These are phyloP conservation scores for Ceratobasidium sp. DNA, from an alignment of 1,284 basidiomycete species.

Conservation along the genomic window DNA sequence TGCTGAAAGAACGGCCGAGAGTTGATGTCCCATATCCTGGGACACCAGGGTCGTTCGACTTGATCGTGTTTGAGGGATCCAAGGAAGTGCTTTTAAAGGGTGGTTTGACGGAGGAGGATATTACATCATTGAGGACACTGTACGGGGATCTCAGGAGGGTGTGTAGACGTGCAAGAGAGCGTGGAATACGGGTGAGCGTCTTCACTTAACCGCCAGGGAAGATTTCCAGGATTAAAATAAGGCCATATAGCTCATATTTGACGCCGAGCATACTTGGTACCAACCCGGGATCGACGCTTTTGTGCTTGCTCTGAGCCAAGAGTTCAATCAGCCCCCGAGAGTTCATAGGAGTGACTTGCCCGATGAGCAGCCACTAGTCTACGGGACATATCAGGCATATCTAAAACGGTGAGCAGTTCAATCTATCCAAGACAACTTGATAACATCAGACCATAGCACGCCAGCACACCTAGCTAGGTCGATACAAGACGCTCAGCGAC, in stretches of 20 bases:
- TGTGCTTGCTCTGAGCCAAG: slow-evolving; percentile 75
- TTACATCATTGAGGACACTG: slow-evolving; percentile 68
- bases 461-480: slow-evolving; percentile 73
- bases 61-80: slow-evolving; percentile 57
- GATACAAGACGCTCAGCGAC: slow-evolving; percentile 71
- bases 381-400: slow-evolving; percentile 89
- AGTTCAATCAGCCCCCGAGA: slow-evolving; percentile 66
- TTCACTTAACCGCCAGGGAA: not conserved
- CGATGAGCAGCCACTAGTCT: slow-evolving; percentile 70
- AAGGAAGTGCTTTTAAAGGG: slow-evolving; percentile 47
- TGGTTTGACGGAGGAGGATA: slow-evolving; percentile 64
- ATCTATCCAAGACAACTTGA: not conserved
- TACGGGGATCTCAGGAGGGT: slow-evolving; percentile 69
- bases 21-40: slow-evolving; percentile 71
- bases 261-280: slow-evolving; percentile 88
- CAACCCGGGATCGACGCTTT: slow-evolving; percentile 85
- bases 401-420: slow-evolving; percentile 67
- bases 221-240: not conserved
- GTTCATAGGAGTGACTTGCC: not conserved
- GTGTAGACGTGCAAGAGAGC: slow-evolving; percentile 67
- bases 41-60: slow-evolving; percentile 62
- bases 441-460: slow-evolving; percentile 59
- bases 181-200: slow-evolving; percentile 60
- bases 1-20: slow-evolving; percentile 54
- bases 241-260: slow-evolving; percentile 67